Base-by-base conservation (phyloP, 2,329 filamentous ascomycete species). In the Penicillium sp. region DNA sequence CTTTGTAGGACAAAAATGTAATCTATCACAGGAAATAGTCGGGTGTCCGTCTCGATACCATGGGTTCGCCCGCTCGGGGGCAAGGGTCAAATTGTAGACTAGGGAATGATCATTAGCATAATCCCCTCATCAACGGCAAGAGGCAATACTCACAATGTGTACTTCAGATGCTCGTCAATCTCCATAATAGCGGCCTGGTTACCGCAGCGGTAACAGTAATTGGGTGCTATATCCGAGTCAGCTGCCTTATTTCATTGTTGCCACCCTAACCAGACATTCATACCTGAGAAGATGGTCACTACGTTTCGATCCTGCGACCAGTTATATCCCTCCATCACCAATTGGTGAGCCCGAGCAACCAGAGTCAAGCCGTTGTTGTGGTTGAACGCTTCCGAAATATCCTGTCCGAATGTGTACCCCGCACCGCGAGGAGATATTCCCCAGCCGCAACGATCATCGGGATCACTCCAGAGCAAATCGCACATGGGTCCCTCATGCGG, bases 161-260 rank as follows among this genome's bases (percentile, higher is more conserved):
- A 99, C 83, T 99, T 98, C 74, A 99, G 81, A 77, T 98, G 93
- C 80, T 99, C 95, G 66, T 98, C 95, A 77, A 99, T 99, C 79
- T 98, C 95, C 95, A 99, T 99, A 76, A 99, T 98, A n/a, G 95
- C 95, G 56, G 95, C 95, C 79, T 98, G 95, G 79, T 99, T 99
- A 73, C 95, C 95, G 74, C 95, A 99, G 76, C 95, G 87, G 84
- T 99, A 98, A 82, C 93, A 99, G 83, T 99, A 99, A 77, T 93
- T 93, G 62, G 90, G 90, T 53, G 90, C 90, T 64, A 50, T 16
- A 50, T 16, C 11, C 9, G 19, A 29, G 47, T 48, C 21, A 64
- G 22, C 43, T 27, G 27, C 48, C 48, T 10, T 33, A 11, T 16
- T 13, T 31, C 24, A 22, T 14, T 19, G 7, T 27, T 8, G 3